Conservation (phyloP, 805 yeast species). For the Myxozyma neotropica region DNA sequence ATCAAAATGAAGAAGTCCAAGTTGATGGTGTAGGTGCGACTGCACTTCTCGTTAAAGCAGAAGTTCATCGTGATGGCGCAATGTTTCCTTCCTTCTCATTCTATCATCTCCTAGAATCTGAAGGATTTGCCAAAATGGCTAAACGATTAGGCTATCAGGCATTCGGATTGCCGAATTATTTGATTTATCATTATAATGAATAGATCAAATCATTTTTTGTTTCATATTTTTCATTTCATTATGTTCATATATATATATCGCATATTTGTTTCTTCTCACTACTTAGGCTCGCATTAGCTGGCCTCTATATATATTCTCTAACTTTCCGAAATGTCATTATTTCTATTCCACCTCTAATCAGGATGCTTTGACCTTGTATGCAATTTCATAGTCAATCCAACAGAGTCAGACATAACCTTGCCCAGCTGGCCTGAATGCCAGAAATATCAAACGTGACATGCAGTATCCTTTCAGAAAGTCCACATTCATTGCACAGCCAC, state of each 20-base stretch:
- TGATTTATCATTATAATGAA: conserved; percentile 90
- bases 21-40: conserved; percentile 98
- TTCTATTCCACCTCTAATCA: too few relatives aligned
- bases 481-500: too few relatives aligned
- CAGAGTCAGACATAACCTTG: too few relatives aligned
- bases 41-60: conserved; percentile 92
- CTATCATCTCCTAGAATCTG: conserved; percentile 94
- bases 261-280: neutral
- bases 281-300: neutral
- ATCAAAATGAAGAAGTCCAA: conserved; percentile 66
- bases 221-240: too few relatives aligned
- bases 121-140: conserved; percentile 96
- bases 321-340: too few relatives aligned
- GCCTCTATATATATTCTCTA: too few relatives aligned
- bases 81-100: conserved; percentile 99
- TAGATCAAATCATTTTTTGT: conserved; percentile 22
- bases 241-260: too few relatives aligned
- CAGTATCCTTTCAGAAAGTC: too few relatives aligned
- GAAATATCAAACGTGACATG: too few relatives aligned
- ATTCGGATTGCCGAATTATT: conserved; percentile 89
- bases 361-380: too few relatives aligned
- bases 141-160: conserved; percentile 90
- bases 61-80: conserved; percentile 98
- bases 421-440: too few relatives aligned
- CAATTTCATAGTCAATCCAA: neutral